phyloP scores from a whole-genome alignment of 2,329 filamentous ascomycete genomes.

The Claviceps purpurea region DNA sequence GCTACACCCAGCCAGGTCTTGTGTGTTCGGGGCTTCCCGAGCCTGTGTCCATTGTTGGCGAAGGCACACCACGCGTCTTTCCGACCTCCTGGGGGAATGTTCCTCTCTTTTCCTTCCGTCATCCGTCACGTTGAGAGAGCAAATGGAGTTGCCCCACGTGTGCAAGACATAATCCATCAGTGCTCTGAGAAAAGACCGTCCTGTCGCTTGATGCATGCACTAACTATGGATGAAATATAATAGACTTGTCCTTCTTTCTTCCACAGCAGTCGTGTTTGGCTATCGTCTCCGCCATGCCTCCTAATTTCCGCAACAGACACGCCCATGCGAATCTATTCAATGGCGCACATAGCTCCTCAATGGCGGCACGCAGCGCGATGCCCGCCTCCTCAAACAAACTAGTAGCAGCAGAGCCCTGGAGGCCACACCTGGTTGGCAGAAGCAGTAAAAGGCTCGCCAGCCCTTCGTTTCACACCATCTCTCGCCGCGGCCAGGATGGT shows the following conservation, averaged over 20 bases:
- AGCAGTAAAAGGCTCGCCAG: slow-evolving; percentile 3
- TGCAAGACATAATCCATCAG: neutral
- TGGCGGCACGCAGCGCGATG: slow-evolving; percentile 7
- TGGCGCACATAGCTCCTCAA: slow-evolving; percentile 1
- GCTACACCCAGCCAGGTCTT: neutral
- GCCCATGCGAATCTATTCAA: neutral
- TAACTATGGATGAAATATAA: slow-evolving; percentile 3
- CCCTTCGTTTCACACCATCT: slow-evolving; percentile 5
- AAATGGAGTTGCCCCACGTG: neutral
- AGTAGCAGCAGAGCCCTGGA: slow-evolving; percentile 6
- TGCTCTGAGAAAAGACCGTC: neutral
- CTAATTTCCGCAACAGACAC: slow-evolving; percentile 1
- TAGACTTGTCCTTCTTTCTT: slow-evolving; percentile 5
- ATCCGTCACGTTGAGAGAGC: neutral
- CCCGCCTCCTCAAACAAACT: neutral
- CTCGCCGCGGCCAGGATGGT: slow-evolving; percentile 21
- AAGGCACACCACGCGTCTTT: neutral
- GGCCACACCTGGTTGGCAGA: slow-evolving; percentile 3
- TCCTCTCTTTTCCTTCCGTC: neutral
- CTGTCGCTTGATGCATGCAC: neutral
- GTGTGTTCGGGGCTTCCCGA: neutral
- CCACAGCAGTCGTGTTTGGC: slow-evolving; percentile 1
- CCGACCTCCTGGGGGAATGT: neutral
- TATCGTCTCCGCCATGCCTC: slow-evolving; percentile 6
- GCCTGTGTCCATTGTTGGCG: neutral